Conservation (phyloP, 257 asterid genomes). For the Cruciata laevipes region DNA sequence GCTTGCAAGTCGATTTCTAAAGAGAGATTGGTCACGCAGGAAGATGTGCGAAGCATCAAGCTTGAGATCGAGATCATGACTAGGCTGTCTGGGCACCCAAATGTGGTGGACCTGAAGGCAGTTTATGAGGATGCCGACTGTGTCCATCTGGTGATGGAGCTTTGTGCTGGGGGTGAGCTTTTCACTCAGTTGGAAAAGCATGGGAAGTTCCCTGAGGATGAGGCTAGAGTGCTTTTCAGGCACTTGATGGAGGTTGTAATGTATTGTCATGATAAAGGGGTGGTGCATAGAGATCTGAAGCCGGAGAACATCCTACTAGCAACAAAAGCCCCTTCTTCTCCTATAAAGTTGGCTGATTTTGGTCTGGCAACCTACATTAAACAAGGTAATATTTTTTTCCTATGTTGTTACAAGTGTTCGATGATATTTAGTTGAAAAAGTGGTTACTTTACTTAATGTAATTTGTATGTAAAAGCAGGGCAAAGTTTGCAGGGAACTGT, state of each 20-base stretch:
- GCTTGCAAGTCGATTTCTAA: constrained; percentile 87
- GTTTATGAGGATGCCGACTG: constrained; percentile 73
- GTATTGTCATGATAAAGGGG: constrained; percentile 74
- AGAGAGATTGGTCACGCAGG: constrained; percentile 60
- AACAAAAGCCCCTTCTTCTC: constrained; percentile 58
- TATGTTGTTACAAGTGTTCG: constrained; percentile 6
- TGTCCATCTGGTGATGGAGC: constrained; percentile 87
- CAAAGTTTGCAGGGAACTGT: constrained; percentile 58
- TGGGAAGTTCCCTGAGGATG: constrained; percentile 64
- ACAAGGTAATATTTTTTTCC: constrained; percentile 29
- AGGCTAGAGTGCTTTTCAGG: constrained; percentile 48
- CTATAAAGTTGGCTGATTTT: constrained; percentile 71
- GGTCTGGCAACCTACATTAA: constrained; percentile 74
- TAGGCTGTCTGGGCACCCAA: constrained; percentile 73
- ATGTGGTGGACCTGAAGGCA: constrained; percentile 65
- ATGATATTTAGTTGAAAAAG: not conserved
- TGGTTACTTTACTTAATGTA: not conserved
- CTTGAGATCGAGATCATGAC: constrained; percentile 83
- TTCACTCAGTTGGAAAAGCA: constrained; percentile 67
- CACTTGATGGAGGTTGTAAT: constrained; percentile 63
- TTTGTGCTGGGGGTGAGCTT: constrained; percentile 87
- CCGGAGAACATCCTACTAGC: constrained; percentile 76
- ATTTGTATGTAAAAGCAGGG: constrained; percentile 35
- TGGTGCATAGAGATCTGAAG: constrained; percentile 73
- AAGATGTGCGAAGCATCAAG: constrained; percentile 64